Conservation (phyloP, 345 rosid genomes). For the Camelina sativa region DNA sequence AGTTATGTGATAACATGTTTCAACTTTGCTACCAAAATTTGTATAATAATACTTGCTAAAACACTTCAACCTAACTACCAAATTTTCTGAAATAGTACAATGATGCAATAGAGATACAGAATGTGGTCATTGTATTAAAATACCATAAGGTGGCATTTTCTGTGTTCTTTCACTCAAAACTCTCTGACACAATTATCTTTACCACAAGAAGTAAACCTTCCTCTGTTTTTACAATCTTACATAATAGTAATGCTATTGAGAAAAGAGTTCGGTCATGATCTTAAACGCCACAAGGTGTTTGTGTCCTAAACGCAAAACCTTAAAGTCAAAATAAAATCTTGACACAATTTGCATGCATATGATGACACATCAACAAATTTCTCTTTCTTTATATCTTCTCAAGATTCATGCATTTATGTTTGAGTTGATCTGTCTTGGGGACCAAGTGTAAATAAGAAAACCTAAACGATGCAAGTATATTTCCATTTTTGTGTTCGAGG, state of each 20-base stretch:
- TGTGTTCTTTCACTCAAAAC: slow-evolving; percentile 14
- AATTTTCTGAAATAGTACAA: not conserved
- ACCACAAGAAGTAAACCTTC: slow-evolving; percentile 68
- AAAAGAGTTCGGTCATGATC: not conserved
- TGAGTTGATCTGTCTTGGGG: not conserved
- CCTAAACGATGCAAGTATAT: not conserved
- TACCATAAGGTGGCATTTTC: not conserved
- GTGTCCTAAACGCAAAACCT: not conserved
- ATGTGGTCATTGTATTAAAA: not conserved
- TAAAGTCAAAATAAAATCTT: not conserved
- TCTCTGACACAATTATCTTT: slow-evolving; percentile 69
- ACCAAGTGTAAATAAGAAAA: not conserved
- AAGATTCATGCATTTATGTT: not conserved
- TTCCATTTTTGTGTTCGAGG: not conserved
- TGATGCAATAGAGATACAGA: not conserved
- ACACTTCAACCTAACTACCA: slow-evolving; percentile 12
- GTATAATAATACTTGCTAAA: not conserved
- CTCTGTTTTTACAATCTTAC: slow-evolving; percentile 34
- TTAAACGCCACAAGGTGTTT: not conserved
- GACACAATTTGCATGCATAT: not conserved
- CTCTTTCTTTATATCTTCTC: not conserved
- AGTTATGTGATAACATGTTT: not conserved
- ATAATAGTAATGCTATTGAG: not conserved
- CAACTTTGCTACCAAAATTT: not conserved
- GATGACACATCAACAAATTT: not conserved